These are phyloP conservation scores for Favolaschia claudopus DNA, from an alignment of 768 basidiomycete genomes.

Conservation along the genomic window DNA sequence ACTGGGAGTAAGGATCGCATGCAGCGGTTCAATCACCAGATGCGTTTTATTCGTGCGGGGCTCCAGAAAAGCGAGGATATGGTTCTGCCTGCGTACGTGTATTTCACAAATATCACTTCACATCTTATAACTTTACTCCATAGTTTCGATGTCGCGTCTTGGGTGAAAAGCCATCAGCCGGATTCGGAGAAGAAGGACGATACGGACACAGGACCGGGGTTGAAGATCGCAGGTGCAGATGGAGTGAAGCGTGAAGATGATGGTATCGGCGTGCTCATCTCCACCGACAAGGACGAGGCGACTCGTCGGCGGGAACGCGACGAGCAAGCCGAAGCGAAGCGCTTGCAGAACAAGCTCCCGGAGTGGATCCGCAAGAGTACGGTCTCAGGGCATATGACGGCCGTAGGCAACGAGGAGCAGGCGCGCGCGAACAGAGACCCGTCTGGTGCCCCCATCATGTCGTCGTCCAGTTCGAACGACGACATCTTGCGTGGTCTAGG, in stretches of 20 bases:
- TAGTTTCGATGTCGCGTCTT: slow-evolving; percentile 84
- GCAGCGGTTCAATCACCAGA: slow-evolving; percentile 93
- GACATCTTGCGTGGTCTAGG: slow-evolving; percentile 77
- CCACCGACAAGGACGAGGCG: slow-evolving; percentile 87
- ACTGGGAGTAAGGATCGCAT: slow-evolving; percentile 91
- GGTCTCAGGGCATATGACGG: slow-evolving; percentile 90
- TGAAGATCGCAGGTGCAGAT: slow-evolving; percentile 79
- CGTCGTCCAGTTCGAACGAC: slow-evolving; percentile 62
- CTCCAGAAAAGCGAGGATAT: slow-evolving; percentile 90
- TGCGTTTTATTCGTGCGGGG: slow-evolving; percentile 86
- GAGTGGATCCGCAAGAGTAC: slow-evolving; percentile 97
- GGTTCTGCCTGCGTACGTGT: slow-evolving; percentile 79
- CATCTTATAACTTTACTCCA: slow-evolving; percentile 9
- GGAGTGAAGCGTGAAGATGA: slow-evolving; percentile 69
- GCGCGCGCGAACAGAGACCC: slow-evolving; percentile 54
- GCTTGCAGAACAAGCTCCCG: slow-evolving; percentile 91
- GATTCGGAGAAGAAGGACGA: slow-evolving; percentile 69
- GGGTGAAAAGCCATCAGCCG: slow-evolving; percentile 78
- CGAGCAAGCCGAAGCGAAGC: slow-evolving; percentile 82
- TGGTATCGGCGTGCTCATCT: slow-evolving; percentile 87
- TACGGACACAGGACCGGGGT: slow-evolving; percentile 57
- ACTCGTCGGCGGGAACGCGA: slow-evolving; percentile 77
- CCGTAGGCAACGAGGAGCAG: slow-evolving; percentile 79
- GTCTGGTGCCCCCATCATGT: slow-evolving; percentile 33
- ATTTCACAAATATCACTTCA: background rate